phyloP scores from a whole-genome alignment of 1,284 basidiomycete species.

The Cutaneotrichosporon sp. region DNA sequence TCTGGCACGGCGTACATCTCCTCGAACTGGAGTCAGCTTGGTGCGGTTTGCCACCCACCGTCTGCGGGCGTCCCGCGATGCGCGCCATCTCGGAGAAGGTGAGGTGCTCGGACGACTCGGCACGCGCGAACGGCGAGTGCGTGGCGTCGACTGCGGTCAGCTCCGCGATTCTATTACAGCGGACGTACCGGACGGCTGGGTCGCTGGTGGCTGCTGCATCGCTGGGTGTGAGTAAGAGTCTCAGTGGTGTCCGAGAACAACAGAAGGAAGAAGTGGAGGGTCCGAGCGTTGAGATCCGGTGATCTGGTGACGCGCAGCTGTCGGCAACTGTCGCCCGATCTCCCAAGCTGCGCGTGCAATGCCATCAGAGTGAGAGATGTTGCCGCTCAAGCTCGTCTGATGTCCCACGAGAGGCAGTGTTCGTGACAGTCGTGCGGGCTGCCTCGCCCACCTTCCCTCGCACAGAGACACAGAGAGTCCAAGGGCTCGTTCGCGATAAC shows the following conservation, averaged over 20 bases:
- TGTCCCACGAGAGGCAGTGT: too few relatives aligned
- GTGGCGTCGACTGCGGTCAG: conserved; percentile 43
- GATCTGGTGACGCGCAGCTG: too few relatives aligned
- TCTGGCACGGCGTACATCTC: conserved; percentile 98
- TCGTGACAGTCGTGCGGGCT: too few relatives aligned
- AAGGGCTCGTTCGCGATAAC: not conserved
- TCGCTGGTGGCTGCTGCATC: conserved; percentile 14
- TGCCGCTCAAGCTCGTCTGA: too few relatives aligned
- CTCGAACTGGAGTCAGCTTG: conserved; percentile 67
- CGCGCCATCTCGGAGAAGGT: conserved; percentile 70
- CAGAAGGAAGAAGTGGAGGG: not conserved
- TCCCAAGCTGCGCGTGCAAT: too few relatives aligned
- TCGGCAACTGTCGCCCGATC: too few relatives aligned
- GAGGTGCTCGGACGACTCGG: conserved; percentile 44
- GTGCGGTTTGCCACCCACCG: conserved; percentile 60
- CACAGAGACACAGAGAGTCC: not conserved
- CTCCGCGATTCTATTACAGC: not conserved
- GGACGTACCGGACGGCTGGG: conserved; percentile 9
- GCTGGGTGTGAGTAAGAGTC: conserved; percentile 10
- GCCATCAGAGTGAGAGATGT: too few relatives aligned
- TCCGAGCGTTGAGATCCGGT: not conserved
- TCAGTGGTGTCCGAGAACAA: not conserved
- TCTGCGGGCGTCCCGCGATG: conserved; percentile 72
- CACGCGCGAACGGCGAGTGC: conserved; percentile 71
- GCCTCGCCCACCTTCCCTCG: not conserved